phyloP scores from a whole-genome alignment of 2,329 filamentous ascomycete genomes.

The Claviceps paspali region DNA sequence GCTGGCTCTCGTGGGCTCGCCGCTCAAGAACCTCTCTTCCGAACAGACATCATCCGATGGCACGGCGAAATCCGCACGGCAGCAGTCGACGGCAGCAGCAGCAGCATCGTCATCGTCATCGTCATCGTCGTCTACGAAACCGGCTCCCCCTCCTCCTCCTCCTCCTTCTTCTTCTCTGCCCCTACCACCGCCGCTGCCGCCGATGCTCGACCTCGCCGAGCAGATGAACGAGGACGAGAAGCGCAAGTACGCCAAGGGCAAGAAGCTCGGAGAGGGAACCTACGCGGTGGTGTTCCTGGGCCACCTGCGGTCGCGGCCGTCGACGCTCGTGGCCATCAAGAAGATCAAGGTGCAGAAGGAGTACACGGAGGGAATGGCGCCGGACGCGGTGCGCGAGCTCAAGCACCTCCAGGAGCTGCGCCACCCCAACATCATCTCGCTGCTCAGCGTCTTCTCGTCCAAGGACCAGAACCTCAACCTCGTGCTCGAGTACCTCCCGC shows the following conservation, averaged over 20 bases:
- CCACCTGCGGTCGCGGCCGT: conserved; percentile 57
- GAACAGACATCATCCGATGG: conserved; percentile 26
- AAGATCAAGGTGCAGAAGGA: conserved; percentile 81
- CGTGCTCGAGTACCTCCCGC: conserved; percentile 82
- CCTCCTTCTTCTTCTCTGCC: no score
- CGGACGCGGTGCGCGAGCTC: conserved; percentile 90
- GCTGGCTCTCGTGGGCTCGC: no score
- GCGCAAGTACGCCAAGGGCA: conserved; percentile 81
- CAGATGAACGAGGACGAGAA: conserved; percentile 71
- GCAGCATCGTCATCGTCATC: conserved; percentile 4
- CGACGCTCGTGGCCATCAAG: conserved; percentile 73
- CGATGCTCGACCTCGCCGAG: conserved; percentile 50
- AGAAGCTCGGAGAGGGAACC: conserved; percentile 88
- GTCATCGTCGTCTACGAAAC: conserved; percentile 14
- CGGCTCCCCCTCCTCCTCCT: no score
- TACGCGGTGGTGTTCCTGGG: conserved; percentile 93
- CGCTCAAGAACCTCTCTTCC: conserved; percentile 25
- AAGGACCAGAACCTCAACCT: conserved; percentile 95
- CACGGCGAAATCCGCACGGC: conserved; percentile 22
- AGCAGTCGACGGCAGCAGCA: background rate
- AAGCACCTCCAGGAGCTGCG: conserved; percentile 88
- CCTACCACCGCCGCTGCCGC: conserved; percentile 16
- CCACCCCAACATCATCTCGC: conserved; percentile 88
- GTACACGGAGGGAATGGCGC: conserved; percentile 80
- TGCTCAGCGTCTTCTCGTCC: conserved; percentile 85